A percentile compares a stretch with the other conserved stretches of the same genome.
Conservation (phyloP, 2,329 filamentous ascomycete species). For the Colletotrichum scovillei region DNA sequence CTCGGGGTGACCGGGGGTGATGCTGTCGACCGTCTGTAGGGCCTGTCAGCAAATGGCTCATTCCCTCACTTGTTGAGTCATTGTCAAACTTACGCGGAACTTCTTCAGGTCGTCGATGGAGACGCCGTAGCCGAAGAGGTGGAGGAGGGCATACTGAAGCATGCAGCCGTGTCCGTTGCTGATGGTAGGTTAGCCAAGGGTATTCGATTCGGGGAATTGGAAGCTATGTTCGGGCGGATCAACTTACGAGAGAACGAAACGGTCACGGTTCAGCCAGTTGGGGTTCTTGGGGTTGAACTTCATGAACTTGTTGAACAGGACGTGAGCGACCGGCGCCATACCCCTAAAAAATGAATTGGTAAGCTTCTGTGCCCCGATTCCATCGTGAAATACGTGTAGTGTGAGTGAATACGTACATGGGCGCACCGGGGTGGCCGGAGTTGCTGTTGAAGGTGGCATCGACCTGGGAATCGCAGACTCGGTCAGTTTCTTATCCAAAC, state of each 20-base stretch:
- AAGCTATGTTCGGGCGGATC: not conserved
- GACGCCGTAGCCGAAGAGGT: conserved; percentile 92
- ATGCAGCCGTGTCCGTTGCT: conserved; percentile 99
- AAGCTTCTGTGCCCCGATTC: conserved; percentile 39
- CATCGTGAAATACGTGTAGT: not conserved
- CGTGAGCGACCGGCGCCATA: conserved; percentile 95
- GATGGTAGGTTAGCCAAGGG: conserved; percentile 19
- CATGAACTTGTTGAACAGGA: conserved; percentile 99
- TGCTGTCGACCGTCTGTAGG: conserved; percentile 68
- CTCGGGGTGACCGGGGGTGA: conserved; percentile 96
- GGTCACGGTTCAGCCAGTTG: conserved; percentile 95
- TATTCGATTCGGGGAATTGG: not conserved
- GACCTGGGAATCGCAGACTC: conserved; percentile 69
- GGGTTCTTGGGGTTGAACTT: conserved; percentile 99
- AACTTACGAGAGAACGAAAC: conserved; percentile 98
- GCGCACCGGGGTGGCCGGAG: conserved; percentile 98
- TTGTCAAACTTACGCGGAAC: conserved; percentile 82
- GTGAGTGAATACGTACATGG: conserved; percentile 74
- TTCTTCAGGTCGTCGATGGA: conserved; percentile 92
- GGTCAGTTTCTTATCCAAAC: not conserved
- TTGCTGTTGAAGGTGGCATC: conserved; percentile 97
- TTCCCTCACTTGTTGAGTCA: not conserved
- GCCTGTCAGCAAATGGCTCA: not conserved
- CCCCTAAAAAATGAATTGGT: conserved; percentile 59
- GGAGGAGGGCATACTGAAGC: conserved; percentile 98